Percentiles rank a stretch among this genome's conserved stretches.
phyloP scores from a whole-genome alignment of 2,329 filamentous ascomycete genomes.

The Pseudohalonectria lignicola region DNA sequence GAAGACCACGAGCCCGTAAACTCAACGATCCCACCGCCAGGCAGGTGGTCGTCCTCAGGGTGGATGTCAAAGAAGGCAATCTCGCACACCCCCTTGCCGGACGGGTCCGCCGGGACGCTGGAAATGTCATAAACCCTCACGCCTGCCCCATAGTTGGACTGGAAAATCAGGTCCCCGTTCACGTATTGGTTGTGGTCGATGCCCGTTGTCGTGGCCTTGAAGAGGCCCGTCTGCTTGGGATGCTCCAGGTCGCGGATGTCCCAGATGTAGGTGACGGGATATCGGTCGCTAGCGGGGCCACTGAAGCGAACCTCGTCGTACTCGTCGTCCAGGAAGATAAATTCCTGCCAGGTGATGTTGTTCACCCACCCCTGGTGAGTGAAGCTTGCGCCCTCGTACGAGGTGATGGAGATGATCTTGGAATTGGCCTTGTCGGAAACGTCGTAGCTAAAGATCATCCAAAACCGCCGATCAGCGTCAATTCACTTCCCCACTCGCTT shows the following conservation, averaged over 20 bases:
- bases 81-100: slow-evolving; percentile 27
- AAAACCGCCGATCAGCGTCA: too few relatives aligned
- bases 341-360: slow-evolving; percentile 28
- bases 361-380: slow-evolving; percentile 46
- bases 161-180: slow-evolving; percentile 25
- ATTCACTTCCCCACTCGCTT: too few relatives aligned
- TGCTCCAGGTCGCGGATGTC: slow-evolving; percentile 29
- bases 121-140: slow-evolving; percentile 23
- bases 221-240: slow-evolving; percentile 29
- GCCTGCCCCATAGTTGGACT: slow-evolving; percentile 36
- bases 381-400: slow-evolving; percentile 43
- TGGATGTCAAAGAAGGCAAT: slow-evolving; percentile 34
- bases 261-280: slow-evolving; percentile 37
- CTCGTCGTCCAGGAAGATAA: slow-evolving; percentile 40
- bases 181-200: slow-evolving; percentile 36
- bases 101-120: slow-evolving; percentile 18
- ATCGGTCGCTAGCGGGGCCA: slow-evolving; percentile 17
- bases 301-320: slow-evolving; percentile 32
- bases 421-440: slow-evolving; percentile 35
- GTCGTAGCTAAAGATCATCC: slow-evolving; percentile 33
- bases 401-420: slow-evolving; percentile 38
- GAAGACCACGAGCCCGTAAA: slow-evolving; percentile 31
- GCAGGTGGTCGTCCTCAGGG: slow-evolving; percentile 31
- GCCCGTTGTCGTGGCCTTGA: slow-evolving; percentile 20
- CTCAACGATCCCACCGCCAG: slow-evolving; percentile 20